Conservation (phyloP, 768 basidiomycete genomes). For the Suillus discolor region DNA sequence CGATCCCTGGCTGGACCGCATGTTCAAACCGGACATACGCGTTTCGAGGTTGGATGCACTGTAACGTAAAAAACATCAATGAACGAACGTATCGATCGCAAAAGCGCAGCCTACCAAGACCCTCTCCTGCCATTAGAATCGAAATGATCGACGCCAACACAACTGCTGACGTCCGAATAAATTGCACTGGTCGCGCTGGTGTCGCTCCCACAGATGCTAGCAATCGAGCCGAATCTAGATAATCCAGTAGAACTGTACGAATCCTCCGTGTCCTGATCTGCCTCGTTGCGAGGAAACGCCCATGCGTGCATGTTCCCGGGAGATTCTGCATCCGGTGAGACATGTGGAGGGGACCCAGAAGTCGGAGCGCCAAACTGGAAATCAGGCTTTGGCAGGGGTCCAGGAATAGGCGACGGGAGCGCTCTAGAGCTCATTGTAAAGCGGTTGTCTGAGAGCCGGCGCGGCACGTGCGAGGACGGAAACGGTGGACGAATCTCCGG, state of each 20-base stretch:
- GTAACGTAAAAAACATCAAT: slow-evolving; percentile 13
- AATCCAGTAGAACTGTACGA: slow-evolving; percentile 48
- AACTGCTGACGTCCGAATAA: slow-evolving; percentile 47
- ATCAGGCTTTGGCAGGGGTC: slow-evolving; percentile 61
- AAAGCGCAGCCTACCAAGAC: slow-evolving; percentile 27
- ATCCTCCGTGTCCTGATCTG: slow-evolving; percentile 56
- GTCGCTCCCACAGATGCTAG: slow-evolving; percentile 62
- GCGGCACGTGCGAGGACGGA: slow-evolving; percentile 16
- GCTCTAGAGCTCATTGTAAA: slow-evolving; percentile 52
- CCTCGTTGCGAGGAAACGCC: slow-evolving; percentile 45
- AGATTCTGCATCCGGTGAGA: slow-evolving; percentile 47
- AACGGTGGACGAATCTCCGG: slow-evolving; percentile 25
- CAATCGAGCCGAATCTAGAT: slow-evolving; percentile 63
- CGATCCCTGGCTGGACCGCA: slow-evolving; percentile 37
- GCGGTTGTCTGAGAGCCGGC: slow-evolving; percentile 46
- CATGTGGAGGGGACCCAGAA: slow-evolving; percentile 44
- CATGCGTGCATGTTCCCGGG: slow-evolving; percentile 39
- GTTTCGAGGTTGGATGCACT: slow-evolving; percentile 36
- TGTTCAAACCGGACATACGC: slow-evolving; percentile 32
- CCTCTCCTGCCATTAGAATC: slow-evolving; percentile 37
- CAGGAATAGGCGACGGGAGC: slow-evolving; percentile 48
- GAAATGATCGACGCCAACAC: slow-evolving; percentile 34
- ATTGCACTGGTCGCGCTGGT: slow-evolving; percentile 54
- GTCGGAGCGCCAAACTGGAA: slow-evolving; percentile 67
- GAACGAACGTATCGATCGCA: slow-evolving; percentile 13